These are phyloP conservation scores for Poterioochromonas sp. DNA, from an alignment of 352 stramenopile species.

Conservation along the genomic window DNA sequence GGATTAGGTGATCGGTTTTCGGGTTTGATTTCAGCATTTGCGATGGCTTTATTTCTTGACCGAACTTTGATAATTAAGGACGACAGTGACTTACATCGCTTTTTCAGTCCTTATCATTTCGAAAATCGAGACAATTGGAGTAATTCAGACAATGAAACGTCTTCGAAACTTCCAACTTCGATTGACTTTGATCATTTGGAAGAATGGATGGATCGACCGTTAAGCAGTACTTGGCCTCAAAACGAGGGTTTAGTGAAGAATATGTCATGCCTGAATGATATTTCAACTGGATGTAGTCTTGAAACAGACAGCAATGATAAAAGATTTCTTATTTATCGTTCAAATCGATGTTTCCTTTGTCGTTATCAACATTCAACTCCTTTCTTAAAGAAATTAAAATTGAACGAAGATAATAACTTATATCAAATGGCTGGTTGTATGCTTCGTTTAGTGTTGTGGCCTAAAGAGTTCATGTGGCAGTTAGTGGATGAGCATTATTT, in stretches of 20 bases:
- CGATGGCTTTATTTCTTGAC: background rate
- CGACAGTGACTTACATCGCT: background rate
- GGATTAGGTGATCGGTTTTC: slow-evolving; percentile 12
- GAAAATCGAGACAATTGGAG: background rate
- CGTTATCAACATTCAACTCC: background rate
- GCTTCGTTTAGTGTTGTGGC: slow-evolving; percentile 8
- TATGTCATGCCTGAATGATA: background rate
- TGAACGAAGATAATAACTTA: background rate
- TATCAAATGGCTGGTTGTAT: slow-evolving; percentile 12
- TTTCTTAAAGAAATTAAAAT: too few species aligned
- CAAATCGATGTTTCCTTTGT: slow-evolving; percentile 13
- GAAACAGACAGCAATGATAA: background rate
- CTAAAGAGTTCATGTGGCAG: background rate
- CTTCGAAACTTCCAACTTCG: too few species aligned
- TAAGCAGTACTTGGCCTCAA: too few species aligned
- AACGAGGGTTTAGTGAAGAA: too few species aligned
- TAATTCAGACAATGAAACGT: background rate
- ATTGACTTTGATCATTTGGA: background rate
- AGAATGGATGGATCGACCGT: background rate
- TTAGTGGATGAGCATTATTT: background rate
- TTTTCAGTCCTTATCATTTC: background rate
- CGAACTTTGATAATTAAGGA: background rate
- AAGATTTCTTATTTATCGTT: background rate
- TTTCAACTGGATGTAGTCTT: background rate
- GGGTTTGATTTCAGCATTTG: background rate